Evolutionary conservation across 495 filamentous ascomycete species (phyloP), one percentile per base, ranked within the genome.

Genomic region (Hypoxylon fuscum): DNA sequence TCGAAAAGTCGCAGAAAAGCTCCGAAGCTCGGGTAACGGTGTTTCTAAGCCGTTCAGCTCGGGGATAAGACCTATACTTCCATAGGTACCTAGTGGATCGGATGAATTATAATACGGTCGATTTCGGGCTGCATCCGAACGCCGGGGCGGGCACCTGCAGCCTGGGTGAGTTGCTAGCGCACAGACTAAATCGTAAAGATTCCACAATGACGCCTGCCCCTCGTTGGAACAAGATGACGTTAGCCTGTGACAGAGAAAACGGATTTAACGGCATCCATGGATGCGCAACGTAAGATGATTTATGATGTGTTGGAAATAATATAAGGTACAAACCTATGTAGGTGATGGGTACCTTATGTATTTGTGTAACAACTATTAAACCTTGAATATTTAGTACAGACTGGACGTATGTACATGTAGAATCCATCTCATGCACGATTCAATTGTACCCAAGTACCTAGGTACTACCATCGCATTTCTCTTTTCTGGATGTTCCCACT

Each of bases 11-110:
- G 41, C 62, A 37, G 43, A 58, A 57, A 56, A 54, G 50, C 46
- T 57, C 63, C 63, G 57, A 66, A 58, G 63, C 63, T 66, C 63
- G 63, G 63, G 27, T 23, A 48, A 57, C 56, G 45, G 49, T 38
- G 51, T 46, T 44, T 40, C 23, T n/a, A 17, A 31, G 35, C n/a
- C n/a, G 25, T 43, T n/a, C 38, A 55, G 52, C 63, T 66, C 63
- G 63, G 63, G 3, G 57, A 56, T 66, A n/a, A n/a, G n/a, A n/a
- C n/a, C n/a, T n/a, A n/a, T n/a, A n/a, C n/a, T n/a, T n/a, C n/a
- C n/a, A n/a, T n/a, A n/a, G n/a, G n/a, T n/a, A n/a, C n/a, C n/a
- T n/a, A 66, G 12, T 56, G 56, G 56, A 18, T 9, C 46, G 63
- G 57, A 57, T 49, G 10, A 66, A 58, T 37, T 48, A 66, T 56